Conservation (phyloP, 2,329 filamentous ascomycete genomes). For the Emydomyces testavorans region DNA sequence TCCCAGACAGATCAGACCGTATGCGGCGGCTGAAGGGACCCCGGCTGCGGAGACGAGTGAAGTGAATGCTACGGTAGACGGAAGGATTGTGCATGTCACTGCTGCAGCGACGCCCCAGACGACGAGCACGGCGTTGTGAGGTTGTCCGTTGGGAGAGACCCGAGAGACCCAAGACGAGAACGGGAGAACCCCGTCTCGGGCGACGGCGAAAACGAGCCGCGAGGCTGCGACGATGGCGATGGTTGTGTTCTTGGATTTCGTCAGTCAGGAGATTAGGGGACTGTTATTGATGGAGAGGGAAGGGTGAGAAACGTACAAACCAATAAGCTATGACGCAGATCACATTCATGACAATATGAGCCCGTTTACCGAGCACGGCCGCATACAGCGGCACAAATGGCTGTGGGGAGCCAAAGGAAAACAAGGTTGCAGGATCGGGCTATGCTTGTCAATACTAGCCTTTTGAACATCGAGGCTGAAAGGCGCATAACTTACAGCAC, state of each 20-base stretch:
- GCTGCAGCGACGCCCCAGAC: slow-evolving; percentile 45
- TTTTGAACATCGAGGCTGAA: background rate
- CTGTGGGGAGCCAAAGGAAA: slow-evolving; percentile 45
- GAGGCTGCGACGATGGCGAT: slow-evolving; percentile 50
- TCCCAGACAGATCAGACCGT: slow-evolving; percentile 42
- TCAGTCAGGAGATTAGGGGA: background rate
- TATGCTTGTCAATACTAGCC: slow-evolving; percentile 21
- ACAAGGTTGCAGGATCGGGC: slow-evolving; percentile 43
- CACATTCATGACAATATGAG: slow-evolving; percentile 52
- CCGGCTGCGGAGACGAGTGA: slow-evolving; percentile 45
- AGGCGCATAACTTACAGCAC: slow-evolving; percentile 32
- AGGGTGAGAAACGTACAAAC: slow-evolving; percentile 35
- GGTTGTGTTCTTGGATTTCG: slow-evolving; percentile 41
- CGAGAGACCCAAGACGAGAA: slow-evolving; percentile 48
- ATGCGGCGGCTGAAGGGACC: slow-evolving; percentile 43
- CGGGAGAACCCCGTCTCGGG: slow-evolving; percentile 49
- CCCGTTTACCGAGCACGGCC: slow-evolving; percentile 44
- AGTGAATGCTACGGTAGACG: slow-evolving; percentile 44
- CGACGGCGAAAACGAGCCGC: slow-evolving; percentile 52
- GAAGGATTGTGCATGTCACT: slow-evolving; percentile 49
- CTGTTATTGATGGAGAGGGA: background rate
- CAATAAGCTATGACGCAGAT: slow-evolving; percentile 42
- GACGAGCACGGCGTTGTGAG: slow-evolving; percentile 49
- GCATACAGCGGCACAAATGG: slow-evolving; percentile 51
- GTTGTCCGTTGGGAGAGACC: slow-evolving; percentile 45